A percentile compares a stretch with the other conserved stretches of the same genome.
Evolutionary conservation across 75 land plant species (phyloP).

Genomic region (Cryptomeria japonica): DNA sequence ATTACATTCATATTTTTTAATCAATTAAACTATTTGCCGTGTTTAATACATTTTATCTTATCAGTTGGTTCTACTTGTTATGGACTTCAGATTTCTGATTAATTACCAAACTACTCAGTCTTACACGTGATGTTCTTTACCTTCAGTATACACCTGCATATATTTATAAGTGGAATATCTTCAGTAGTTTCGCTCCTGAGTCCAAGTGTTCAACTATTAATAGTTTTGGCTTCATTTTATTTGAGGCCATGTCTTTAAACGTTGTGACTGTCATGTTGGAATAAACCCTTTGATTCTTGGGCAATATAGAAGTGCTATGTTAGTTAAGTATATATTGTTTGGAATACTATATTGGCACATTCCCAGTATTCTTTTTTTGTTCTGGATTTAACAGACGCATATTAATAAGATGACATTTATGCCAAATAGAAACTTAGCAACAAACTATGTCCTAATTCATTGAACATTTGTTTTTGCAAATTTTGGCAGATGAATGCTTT

Average conservation of each 20-base stretch:
- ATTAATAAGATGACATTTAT: neutral
- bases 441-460: neutral
- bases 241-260: no score
- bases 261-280: neutral
- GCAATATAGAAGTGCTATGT: neutral
- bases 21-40: neutral
- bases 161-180: no score
- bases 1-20: neutral
- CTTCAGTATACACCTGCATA: no score
- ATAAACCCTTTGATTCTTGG: neutral
- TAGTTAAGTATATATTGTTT: neutral
- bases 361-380: neutral
- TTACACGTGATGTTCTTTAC: no score
- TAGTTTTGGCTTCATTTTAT: no score
- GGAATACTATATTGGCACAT: neutral
- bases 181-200: no score
- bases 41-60: neutral
- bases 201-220: no score
- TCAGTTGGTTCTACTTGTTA: neutral
- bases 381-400: neutral
- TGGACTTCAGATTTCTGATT: neutral
- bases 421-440: neutral
- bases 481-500: constrained; percentile 68
- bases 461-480: neutral
- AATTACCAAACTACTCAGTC: neutral